Evolutionary conservation across 2,329 filamentous ascomycete genomes (phyloP), one percentile per base, ranked within the genome.

Genomic region (Penicillium corylophilum): DNA sequence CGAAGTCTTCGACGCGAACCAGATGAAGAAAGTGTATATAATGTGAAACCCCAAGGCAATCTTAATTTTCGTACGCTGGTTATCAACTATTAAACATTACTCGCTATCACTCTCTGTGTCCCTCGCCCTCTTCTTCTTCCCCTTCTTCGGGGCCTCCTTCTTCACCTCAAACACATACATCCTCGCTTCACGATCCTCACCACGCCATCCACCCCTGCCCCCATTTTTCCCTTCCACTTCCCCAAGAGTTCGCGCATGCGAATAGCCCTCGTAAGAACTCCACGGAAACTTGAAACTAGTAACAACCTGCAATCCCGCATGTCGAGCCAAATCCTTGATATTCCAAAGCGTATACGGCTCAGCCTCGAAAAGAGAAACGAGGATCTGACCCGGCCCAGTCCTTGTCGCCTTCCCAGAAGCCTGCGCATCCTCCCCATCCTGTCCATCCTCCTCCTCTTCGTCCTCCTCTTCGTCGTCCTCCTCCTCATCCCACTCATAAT

Each of bases 261-360:
- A 71, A 55, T 79, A 78, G 3, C 74, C 71, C 29, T 73, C 67
- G 63, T 79, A 78, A 31, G 73, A 74, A 47, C 64, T 55, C 74
- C 77, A 76, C 5, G 76, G 75, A 52, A 79, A 78, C 35, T 59
- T 71, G 55, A 78, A 78, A 61, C 74, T 77, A 36, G 74, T 75
- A 13, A 75, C 70, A 50, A 78, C 72, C 54, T 67, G 64, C 56
- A 78, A 49, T n/a, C 75, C 73, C 38, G 71, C 70, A 65, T 96
- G 90, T 6, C 93, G 81, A 2, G 83, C 94, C 24, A 99, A 78
- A 74, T 96, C 93, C 31, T 86, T 83, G 23, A 97, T 81, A 74
- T 97, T 96, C 94, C 94, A 99, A 1, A 96, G 80, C 2, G 90
- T 93, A 70, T 99, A 99, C 0, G 94, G 94, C 71, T 95, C 88